A percentile compares a stretch with the other conserved stretches of the same genome.
These are phyloP conservation scores for Allomyces macrogynus DNA, from an alignment of 192 early-diverging fungal genomes.

Conservation along the genomic window DNA sequence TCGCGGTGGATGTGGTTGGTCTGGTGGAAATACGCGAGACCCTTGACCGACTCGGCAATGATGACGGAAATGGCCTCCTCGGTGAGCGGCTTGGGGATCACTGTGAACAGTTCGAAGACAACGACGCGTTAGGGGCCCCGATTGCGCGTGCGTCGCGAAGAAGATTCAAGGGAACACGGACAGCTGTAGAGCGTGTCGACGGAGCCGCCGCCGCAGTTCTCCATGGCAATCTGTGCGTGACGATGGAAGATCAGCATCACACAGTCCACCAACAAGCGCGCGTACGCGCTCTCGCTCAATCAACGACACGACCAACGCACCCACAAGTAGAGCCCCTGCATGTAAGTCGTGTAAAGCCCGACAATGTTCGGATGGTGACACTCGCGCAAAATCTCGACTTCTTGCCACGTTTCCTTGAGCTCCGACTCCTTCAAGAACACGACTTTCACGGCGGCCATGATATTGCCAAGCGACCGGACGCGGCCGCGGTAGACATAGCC, in stretches of 20 bases:
- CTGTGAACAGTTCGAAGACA: slow-evolving; percentile 7
- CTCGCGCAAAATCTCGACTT: slow-evolving; percentile 39
- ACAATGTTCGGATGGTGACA: slow-evolving; percentile 39
- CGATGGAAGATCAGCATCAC: no score
- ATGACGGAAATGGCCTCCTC: slow-evolving; percentile 34
- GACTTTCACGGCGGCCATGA: slow-evolving; percentile 37
- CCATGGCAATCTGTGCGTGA: slow-evolving; percentile 19
- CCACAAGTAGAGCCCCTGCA: slow-evolving; percentile 43
- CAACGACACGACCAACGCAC: no score
- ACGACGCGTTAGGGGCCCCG: no score
- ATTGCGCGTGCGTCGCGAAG: no score
- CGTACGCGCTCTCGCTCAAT: no score
- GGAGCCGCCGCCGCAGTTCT: slow-evolving; percentile 30
- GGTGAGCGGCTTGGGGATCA: slow-evolving; percentile 28
- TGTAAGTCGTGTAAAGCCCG: slow-evolving; percentile 31
- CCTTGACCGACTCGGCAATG: slow-evolving; percentile 33
- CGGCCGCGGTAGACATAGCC: slow-evolving; percentile 40
- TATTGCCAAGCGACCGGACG: slow-evolving; percentile 10
- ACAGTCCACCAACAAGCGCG: no score
- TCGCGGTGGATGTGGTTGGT: slow-evolving; percentile 35
- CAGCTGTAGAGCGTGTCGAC: background rate
- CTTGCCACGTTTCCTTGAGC: slow-evolving; percentile 37
- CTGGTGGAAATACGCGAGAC: slow-evolving; percentile 37
- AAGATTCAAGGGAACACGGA: no score
- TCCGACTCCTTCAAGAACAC: slow-evolving; percentile 45